Evolutionary conservation across 2,329 filamentous ascomycete genomes (phyloP), one percentile per base, ranked within the genome.

Genomic region (Westerdykella aurantiaca): DNA sequence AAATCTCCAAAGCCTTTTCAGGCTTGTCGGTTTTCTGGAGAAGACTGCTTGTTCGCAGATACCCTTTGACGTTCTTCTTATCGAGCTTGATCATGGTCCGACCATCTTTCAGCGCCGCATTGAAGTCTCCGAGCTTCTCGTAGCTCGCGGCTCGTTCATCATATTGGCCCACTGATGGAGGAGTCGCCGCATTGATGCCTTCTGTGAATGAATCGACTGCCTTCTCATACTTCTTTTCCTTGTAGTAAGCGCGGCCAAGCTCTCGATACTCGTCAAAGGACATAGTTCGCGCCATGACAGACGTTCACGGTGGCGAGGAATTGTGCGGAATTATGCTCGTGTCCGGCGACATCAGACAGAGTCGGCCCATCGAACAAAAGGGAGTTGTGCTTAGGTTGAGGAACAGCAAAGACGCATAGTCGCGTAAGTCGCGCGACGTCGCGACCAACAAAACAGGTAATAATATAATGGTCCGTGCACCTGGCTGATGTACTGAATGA

Each of bases 61-160:
- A 82, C 7, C 79, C 79, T 45, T 72, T 72, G n/a, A 75, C 69
- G 60, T 80, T 73, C 17, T 69, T 66, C 43, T 71, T 72, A 38
- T 74, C 63, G 13, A 68, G 50, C 43, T 72, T 72, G 43, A 83
- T 79, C 68, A 80, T 79, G 16, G 68, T 67, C 48, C 74, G 74
- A n/a, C 75, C 75, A 69, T 82, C 78, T 43, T 71, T 69, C 9
- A 82, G 67, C 0, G 79, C 79, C 11, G 67, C 61, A 18, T 73
- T 67, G 46, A 73, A 67, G 46, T 78, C 62, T 13, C 67, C 67
- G 9, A 81, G 63, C 55, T 78, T 80, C 39, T 74, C 73, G 45
- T 77, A 72, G 31, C 74, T 73, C 11, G 78, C 78, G 31, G 77
- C 73, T 39, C 79, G 74, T 46, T 75, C 72, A 57, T 82, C 78